Percentiles rank a stretch among this genome's conserved stretches.
These are phyloP conservation scores for Neurospora tetrasperma DNA, from an alignment of 495 filamentous ascomycete species.

Conservation along the genomic window DNA sequence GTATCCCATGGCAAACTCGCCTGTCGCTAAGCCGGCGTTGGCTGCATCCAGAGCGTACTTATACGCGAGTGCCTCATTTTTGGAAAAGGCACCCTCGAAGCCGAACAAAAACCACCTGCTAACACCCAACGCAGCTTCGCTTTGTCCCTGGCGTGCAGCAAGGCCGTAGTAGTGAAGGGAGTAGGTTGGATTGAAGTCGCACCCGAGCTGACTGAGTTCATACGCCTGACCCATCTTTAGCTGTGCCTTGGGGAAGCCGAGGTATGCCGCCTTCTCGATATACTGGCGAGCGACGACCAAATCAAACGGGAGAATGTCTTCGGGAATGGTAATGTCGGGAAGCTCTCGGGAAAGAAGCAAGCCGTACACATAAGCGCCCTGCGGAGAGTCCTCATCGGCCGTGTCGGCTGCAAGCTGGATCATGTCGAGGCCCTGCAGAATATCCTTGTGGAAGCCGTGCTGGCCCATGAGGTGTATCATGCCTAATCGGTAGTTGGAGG, in stretches of 20 bases:
- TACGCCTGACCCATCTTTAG: slow-evolving; percentile 96
- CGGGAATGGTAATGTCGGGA: slow-evolving; percentile 73
- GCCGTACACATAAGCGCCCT: slow-evolving; percentile 93
- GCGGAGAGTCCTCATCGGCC: slow-evolving; percentile 93
- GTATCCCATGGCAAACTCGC: slow-evolving; percentile 95
- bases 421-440: slow-evolving; percentile 62
- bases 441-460: slow-evolving; percentile 78
- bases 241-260: slow-evolving; percentile 94
- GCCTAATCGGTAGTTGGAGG: slow-evolving; percentile 87
- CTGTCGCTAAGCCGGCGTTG: slow-evolving; percentile 67
- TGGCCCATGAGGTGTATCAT: slow-evolving; percentile 97
- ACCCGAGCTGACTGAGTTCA: slow-evolving; percentile 84
- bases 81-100: slow-evolving; percentile 79
- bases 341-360: slow-evolving; percentile 89
- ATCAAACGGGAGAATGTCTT: slow-evolving; percentile 60
- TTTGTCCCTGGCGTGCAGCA: slow-evolving; percentile 75
- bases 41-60: slow-evolving; percentile 84
- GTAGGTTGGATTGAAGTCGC: slow-evolving; percentile 86
- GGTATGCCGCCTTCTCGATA: slow-evolving; percentile 93
- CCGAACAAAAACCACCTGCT: slow-evolving; percentile 99
- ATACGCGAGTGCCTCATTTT: slow-evolving; percentile 90
- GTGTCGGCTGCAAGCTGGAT: slow-evolving; percentile 74
- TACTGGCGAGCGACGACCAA: slow-evolving; percentile 66
- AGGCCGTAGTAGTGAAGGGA: slow-evolving; percentile 95
- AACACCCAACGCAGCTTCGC: slow-evolving; percentile 91